Conservation (phyloP, 148 eudicot species). For the Amaranthus cruentus region DNA sequence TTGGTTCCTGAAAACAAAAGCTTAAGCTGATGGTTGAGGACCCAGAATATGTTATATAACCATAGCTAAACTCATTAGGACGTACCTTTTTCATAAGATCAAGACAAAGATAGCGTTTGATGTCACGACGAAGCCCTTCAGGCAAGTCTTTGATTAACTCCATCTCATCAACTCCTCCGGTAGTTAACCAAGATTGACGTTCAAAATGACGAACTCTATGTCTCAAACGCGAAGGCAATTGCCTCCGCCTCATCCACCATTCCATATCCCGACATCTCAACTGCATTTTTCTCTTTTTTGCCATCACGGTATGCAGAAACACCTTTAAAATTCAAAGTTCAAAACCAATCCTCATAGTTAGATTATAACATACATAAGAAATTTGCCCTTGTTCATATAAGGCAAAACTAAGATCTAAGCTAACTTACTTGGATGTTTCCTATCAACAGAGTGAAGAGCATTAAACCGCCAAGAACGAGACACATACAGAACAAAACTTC, state of each 20-base stretch:
- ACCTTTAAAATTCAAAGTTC: slow-evolving; percentile 33
- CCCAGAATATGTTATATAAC: too few species aligned
- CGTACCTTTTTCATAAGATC: slow-evolving; percentile 70
- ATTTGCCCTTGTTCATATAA: too few species aligned
- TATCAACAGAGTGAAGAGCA: slow-evolving; percentile 45
- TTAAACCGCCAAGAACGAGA: slow-evolving; percentile 41
- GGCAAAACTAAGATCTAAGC: too few species aligned
- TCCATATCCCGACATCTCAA: slow-evolving; percentile 74
- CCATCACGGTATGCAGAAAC: slow-evolving; percentile 72
- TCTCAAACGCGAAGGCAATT: slow-evolving; percentile 59
- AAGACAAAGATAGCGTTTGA: slow-evolving; percentile 84
- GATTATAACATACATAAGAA: neutral
- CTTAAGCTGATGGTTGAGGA: too few species aligned
- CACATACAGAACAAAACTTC: slow-evolving; percentile 39
- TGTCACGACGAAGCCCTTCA: slow-evolving; percentile 87
- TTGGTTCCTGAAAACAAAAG: too few species aligned
- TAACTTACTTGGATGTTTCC: slow-evolving; percentile 43
- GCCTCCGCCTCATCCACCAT: slow-evolving; percentile 96
- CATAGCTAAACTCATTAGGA: too few species aligned
- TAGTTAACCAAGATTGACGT: slow-evolving; percentile 62
- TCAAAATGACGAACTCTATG: slow-evolving; percentile 77
- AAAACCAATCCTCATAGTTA: neutral
- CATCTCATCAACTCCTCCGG: slow-evolving; percentile 86
- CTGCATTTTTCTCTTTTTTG: slow-evolving; percentile 70
- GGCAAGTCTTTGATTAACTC: slow-evolving; percentile 82